Evolutionary conservation across 2,329 filamentous ascomycete genomes (phyloP).

Genomic region (Neopestalotiopsis sp.): DNA sequence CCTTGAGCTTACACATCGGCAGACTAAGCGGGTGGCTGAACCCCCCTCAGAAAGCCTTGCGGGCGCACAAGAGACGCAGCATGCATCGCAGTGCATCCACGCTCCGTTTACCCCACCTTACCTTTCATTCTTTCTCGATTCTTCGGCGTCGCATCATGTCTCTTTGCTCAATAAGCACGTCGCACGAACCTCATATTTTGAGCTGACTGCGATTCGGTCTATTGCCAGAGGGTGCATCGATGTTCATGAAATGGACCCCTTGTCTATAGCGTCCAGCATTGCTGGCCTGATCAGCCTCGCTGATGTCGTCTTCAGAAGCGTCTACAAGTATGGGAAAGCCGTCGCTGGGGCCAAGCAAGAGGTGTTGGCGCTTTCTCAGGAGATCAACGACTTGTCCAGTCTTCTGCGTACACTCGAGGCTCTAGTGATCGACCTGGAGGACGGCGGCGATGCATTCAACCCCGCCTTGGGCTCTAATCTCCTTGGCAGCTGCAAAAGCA

Average conservation of each 20-base stretch:
- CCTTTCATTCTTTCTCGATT: too few relatives aligned
- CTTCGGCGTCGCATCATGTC: too few relatives aligned
- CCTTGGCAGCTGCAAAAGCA: not conserved
- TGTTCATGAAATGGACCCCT: conserved; percentile 19
- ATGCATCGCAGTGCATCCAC: too few relatives aligned
- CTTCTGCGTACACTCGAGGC: not conserved
- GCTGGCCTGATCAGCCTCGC: conserved; percentile 34
- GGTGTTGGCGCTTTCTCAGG: conserved; percentile 11
- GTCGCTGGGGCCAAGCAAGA: conserved; percentile 29
- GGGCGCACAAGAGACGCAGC: too few relatives aligned
- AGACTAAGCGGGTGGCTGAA: too few relatives aligned
- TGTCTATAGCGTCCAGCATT: conserved; percentile 34
- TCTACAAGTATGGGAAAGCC: conserved; percentile 29
- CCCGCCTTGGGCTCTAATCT: not conserved
- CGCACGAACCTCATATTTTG: too few relatives aligned
- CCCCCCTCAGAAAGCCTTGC: too few relatives aligned
- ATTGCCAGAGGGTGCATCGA: too few relatives aligned
- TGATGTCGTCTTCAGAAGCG: conserved; percentile 27
- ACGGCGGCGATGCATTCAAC: not conserved
- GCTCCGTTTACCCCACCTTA: too few relatives aligned
- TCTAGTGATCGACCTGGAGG: not conserved
- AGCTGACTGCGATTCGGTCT: too few relatives aligned
- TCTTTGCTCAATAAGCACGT: too few relatives aligned
- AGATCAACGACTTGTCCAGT: not conserved
- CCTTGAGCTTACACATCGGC: too few relatives aligned